Conservation (phyloP, 257 asterid genomes). For the Lavandula angustifolia region DNA sequence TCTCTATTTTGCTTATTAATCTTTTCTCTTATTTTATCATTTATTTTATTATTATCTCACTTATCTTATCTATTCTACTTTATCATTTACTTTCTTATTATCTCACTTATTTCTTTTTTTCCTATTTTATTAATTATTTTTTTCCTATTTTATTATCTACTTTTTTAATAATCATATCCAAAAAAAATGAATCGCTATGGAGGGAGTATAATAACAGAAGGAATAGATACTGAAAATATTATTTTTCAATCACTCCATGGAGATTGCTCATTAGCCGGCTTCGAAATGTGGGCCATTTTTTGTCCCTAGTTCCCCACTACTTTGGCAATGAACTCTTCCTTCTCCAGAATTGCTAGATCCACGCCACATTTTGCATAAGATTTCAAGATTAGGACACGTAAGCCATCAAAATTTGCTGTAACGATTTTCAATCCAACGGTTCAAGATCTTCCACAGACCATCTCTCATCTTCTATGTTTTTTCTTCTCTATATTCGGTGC, state of each 20-base stretch:
- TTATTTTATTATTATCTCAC: no score
- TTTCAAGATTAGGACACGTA: slow-evolving; percentile 52
- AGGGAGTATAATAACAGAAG: neutral
- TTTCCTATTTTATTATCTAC: no score
- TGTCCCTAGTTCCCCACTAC: slow-evolving; percentile 22
- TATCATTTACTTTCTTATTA: no score
- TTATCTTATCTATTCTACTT: no score
- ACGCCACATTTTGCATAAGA: slow-evolving; percentile 22
- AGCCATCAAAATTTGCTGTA: slow-evolving; percentile 31
- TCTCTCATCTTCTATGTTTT: slow-evolving; percentile 10
- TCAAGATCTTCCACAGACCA: slow-evolving; percentile 30
- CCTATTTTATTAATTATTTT: no score
- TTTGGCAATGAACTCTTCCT: slow-evolving; percentile 17
- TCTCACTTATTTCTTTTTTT: no score
- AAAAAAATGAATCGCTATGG: no score
- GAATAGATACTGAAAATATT: neutral
- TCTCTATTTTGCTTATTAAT: no score
- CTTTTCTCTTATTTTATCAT: no score
- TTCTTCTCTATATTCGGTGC: slow-evolving; percentile 30
- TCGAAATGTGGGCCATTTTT: slow-evolving; percentile 36
- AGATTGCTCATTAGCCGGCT: neutral
- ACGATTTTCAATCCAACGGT: slow-evolving; percentile 50
- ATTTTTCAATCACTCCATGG: neutral
- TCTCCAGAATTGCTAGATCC: slow-evolving; percentile 31
- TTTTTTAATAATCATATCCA: no score